Conservation (phyloP, 805 yeast genomes). For the Saccharomycopsis amapae region DNA sequence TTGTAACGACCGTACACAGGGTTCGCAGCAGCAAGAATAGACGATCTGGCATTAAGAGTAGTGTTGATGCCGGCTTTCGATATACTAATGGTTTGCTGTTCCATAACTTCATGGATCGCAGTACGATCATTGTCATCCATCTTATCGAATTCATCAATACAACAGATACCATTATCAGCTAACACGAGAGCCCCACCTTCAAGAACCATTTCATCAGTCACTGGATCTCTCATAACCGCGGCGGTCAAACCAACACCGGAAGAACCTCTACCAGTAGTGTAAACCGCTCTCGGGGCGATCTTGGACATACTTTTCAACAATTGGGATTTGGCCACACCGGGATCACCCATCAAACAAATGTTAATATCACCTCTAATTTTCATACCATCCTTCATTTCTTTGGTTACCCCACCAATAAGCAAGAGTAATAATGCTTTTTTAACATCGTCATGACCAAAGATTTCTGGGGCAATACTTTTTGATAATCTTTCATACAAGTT, state of each 20-base stretch:
- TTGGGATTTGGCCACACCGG: slow-evolving; percentile 99
- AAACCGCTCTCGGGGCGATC: slow-evolving; percentile 93
- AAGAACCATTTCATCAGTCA: slow-evolving; percentile 96
- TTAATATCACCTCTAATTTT: slow-evolving; percentile 96
- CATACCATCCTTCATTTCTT: slow-evolving; percentile 94
- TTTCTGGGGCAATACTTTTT: slow-evolving; percentile 93
- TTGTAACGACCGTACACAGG: slow-evolving; percentile 94
- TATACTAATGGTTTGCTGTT: slow-evolving; percentile 95
- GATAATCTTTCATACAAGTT: slow-evolving; percentile 76
- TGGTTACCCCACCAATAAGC: slow-evolving; percentile 92
- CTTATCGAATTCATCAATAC: slow-evolving; percentile 98
- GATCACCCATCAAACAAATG: slow-evolving; percentile 96
- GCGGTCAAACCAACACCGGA: slow-evolving; percentile 99
- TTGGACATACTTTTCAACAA: slow-evolving; percentile 82
- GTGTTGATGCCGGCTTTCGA: slow-evolving; percentile 98
- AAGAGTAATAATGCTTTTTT: slow-evolving; percentile 82
- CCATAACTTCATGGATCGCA: slow-evolving; percentile 99
- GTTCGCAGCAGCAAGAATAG: slow-evolving; percentile 97
- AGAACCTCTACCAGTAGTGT: slow-evolving; percentile 97
- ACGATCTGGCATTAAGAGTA: slow-evolving; percentile 89
- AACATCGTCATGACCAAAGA: slow-evolving; percentile 88
- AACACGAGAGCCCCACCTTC: slow-evolving; percentile 98
- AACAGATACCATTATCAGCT: slow-evolving; percentile 96
- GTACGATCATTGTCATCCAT: slow-evolving; percentile 97
- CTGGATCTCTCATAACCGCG: slow-evolving; percentile 97